phyloP scores from a whole-genome alignment of 257 asterid species.

The Echium plantagineum region DNA sequence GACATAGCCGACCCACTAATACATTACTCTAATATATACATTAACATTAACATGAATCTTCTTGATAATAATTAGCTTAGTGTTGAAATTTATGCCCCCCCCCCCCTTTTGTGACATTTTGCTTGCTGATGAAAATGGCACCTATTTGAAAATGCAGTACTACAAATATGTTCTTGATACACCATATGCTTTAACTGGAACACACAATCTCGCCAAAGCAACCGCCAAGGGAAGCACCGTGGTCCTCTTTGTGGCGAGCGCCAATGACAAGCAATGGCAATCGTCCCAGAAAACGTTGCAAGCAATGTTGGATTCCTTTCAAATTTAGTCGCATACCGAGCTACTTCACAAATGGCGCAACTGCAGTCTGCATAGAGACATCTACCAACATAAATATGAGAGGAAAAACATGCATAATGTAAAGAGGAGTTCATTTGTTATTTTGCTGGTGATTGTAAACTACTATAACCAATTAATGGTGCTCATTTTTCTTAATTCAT shows the following conservation, averaged over 20 bases:
- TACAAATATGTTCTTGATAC: constrained; percentile 83
- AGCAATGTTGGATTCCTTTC: constrained; percentile 76
- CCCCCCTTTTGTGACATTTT: no score
- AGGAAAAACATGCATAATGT: neutral
- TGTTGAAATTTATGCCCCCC: neutral
- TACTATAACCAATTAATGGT: no score
- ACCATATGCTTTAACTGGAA: constrained; percentile 85
- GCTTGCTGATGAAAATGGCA: neutral
- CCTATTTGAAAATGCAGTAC: constrained; percentile 39
- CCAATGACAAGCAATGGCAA: constrained; percentile 82
- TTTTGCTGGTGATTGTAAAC: neutral
- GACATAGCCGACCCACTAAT: no score
- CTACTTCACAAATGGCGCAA: neutral
- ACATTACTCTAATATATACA: no score
- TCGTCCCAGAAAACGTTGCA: constrained; percentile 59
- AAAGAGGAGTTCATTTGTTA: neutral
- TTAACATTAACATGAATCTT: no score
- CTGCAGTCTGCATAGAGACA: neutral
- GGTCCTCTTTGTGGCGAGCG: constrained; percentile 83
- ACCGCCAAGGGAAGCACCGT: constrained; percentile 92
- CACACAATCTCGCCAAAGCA: constrained; percentile 91
- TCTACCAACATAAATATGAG: neutral
- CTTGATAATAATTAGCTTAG: no score
- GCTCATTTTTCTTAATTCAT: neutral
- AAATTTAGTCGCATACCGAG: constrained; percentile 27